These are phyloP conservation scores for Schoenoplectus triqueter DNA, from an alignment of 202 grass and related monocot genomes.

Conservation along the genomic window DNA sequence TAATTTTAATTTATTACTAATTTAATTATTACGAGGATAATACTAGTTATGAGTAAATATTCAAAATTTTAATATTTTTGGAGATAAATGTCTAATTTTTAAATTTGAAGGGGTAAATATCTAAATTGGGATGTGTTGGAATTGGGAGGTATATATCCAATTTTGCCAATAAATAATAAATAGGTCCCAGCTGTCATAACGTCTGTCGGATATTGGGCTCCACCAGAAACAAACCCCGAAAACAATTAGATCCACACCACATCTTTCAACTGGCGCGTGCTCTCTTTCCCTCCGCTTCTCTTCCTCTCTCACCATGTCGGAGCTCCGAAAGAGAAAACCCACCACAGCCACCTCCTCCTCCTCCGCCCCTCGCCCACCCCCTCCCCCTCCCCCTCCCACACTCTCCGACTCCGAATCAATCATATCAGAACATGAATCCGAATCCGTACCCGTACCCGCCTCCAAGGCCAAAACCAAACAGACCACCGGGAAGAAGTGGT, in stretches of 20 bases:
- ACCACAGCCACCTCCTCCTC: neutral
- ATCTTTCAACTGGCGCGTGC: neutral
- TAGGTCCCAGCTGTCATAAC: conserved; percentile 7
- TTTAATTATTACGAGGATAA: too few species aligned
- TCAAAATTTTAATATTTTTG: too few species aligned
- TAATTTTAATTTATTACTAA: too few species aligned
- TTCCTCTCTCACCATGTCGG: conserved; percentile 28
- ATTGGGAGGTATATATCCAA: too few species aligned
- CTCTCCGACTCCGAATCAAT: conserved; percentile 32
- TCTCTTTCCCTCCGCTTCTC: neutral
- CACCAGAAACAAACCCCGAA: neutral
- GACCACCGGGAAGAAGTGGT: conserved; percentile 49
- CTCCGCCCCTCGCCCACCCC: neutral
- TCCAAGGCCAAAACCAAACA: conserved; percentile 34
- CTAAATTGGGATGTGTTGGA: too few species aligned
- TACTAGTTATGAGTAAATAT: too few species aligned
- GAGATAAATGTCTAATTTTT: too few species aligned
- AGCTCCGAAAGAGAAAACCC: conserved; percentile 40
- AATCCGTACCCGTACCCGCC: neutral
- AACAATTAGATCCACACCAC: neutral
- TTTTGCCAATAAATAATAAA: neutral
- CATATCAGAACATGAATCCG: conserved; percentile 12
- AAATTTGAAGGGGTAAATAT: too few species aligned
- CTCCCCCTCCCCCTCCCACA: neutral
- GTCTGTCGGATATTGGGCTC: neutral